Base-by-base conservation (phyloP, 495 filamentous ascomycete species). In the Evernia prunastri region DNA sequence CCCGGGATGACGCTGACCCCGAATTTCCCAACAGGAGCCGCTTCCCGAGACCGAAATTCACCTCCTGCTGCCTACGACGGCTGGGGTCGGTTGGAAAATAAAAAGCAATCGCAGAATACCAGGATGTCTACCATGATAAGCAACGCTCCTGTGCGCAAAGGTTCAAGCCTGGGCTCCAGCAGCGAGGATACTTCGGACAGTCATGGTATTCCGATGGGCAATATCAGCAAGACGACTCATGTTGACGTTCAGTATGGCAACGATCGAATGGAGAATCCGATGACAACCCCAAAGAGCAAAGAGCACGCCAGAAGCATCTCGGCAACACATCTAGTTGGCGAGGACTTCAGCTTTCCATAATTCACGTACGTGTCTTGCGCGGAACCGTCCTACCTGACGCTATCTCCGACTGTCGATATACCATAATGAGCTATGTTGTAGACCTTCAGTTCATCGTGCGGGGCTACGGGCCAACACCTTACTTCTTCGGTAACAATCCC, bases 181-280 rank as follows among this genome's bases (percentile, higher is more conserved):
- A 53, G 49, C 23, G 45, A 65, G 37, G 17, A n/a, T 23, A 29
- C 43, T 3, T 65, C 29, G 12, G 40, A 54, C 29, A 37, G 43
- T 17, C 56, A 49, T 23, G 49, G 60, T 40, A 23, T 65, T 8
- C 57, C 63, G 0, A 42, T 65, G 25, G 63, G 56, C 17, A 43
- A 40, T n/a, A 65, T 65, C n/a, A 54, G 33, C 63, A 65, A 65
- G 37, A 65, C 63, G 4, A 65, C 17, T n/a, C 23, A 53, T 37
- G 57, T 65, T 23, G 36, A 53, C 33, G 25, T 65, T 3, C 39
- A 42, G 33, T 65, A 65, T 39, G 57, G 18, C 63, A 35, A 65
- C 35, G 27, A 63, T 8, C 39, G 27, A 45, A 31, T 23, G 17
- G n/a, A 8, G 17, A n/a, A 49, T 13, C 51, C 27, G 17, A 12